Evolutionary conservation across 148 eudicot species (phyloP).

Genomic region (Chenopodium berlandieri): DNA sequence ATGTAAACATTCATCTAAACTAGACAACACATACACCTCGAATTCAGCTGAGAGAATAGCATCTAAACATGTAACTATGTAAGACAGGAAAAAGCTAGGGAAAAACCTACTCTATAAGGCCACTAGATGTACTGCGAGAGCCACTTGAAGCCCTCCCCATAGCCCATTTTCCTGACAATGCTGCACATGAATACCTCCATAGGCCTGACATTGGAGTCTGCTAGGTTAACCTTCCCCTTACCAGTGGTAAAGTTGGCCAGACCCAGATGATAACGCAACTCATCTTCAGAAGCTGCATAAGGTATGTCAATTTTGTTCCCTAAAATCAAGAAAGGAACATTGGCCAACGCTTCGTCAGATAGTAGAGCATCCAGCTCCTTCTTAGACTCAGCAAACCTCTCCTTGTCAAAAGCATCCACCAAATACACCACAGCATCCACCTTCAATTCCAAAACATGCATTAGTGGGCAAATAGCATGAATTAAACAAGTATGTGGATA

Average conservation of each 20-base stretch:
- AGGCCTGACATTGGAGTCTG: conserved; percentile 67
- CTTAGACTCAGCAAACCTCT: conserved; percentile 82
- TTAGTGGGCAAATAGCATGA: not conserved
- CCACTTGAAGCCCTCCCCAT: conserved; percentile 93
- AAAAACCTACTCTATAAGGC: not conserved
- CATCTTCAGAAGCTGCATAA: conserved; percentile 85
- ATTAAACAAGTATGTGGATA: not conserved
- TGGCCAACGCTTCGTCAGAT: conserved; percentile 73
- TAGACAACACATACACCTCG: conserved; percentile 28
- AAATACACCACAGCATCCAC: conserved; percentile 86
- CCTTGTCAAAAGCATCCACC: conserved; percentile 81
- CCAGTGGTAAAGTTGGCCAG: conserved; percentile 69
- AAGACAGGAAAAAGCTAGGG: not conserved
- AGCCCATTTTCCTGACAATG: conserved; percentile 86
- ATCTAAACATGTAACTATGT: conserved; percentile 4
- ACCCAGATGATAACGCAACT: conserved; percentile 61
- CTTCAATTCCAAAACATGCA: conserved; percentile 31
- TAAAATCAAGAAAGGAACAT: conserved; percentile 69
- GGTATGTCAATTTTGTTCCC: conserved; percentile 90
- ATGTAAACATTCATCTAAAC: conserved; percentile 19
- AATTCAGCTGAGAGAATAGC: conserved; percentile 18
- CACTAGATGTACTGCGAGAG: conserved; percentile 73
- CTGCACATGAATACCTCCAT: conserved; percentile 90
- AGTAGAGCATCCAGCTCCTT: conserved; percentile 83
- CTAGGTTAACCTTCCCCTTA: conserved; percentile 73